Evolutionary conservation across 306 rosid genomes (phyloP).

Genomic region (Quercus gilva): DNA sequence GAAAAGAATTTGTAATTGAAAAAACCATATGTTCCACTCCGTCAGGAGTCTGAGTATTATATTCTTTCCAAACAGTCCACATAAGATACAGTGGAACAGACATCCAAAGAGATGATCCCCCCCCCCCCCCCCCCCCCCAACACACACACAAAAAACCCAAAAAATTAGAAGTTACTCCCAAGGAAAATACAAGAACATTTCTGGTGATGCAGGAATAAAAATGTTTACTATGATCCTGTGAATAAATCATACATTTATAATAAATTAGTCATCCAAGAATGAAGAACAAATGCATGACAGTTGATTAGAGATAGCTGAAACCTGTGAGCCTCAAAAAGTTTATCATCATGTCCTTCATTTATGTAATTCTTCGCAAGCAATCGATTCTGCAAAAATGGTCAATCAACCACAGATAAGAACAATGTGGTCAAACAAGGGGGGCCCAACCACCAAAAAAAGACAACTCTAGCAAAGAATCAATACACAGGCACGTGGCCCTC

Average conservation of each 20-base stretch:
- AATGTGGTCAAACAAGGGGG: background rate
- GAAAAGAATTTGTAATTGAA: too few species aligned
- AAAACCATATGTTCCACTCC: too few species aligned
- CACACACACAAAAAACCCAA: too few species aligned
- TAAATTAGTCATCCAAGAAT: background rate
- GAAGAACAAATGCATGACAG: slow-evolving; percentile 14
- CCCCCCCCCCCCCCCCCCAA: too few species aligned
- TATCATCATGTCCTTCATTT: slow-evolving; percentile 79
- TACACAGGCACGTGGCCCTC: background rate
- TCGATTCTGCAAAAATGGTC: slow-evolving; percentile 62
- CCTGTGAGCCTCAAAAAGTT: slow-evolving; percentile 93
- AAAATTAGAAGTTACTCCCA: background rate
- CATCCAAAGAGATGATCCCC: too few species aligned
- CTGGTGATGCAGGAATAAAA: background rate
- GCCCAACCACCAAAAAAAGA: slow-evolving; percentile 1
- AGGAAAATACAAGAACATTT: background rate
- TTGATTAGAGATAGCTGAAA: slow-evolving; percentile 28
- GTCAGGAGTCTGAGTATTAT: too few species aligned
- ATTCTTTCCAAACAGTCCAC: too few species aligned
- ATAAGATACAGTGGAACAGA: too few species aligned
- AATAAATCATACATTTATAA: background rate
- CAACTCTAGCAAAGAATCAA: slow-evolving; percentile 3
- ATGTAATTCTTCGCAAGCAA: slow-evolving; percentile 91
- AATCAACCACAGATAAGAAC: slow-evolving; percentile 12
- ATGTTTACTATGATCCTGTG: background rate